Base-by-base conservation (phyloP, 2,329 filamentous ascomycete genomes). In the Hymenoscyphus infarciens region DNA sequence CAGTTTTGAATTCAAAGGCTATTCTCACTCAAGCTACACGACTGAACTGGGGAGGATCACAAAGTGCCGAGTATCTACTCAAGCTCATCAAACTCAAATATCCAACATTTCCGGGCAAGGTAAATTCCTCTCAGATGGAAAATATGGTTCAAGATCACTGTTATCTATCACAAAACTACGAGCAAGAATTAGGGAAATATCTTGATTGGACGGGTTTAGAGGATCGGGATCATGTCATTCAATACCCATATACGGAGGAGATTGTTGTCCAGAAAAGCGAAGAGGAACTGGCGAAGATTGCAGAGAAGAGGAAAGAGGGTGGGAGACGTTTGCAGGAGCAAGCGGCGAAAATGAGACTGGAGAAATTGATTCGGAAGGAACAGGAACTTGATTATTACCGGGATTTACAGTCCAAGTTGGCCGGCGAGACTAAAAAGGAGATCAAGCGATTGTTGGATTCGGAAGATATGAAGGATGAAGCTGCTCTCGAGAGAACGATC, bases 361-460 rank as follows among this genome's bases (percentile, higher is more conserved):
- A 99, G 68, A 96, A 96, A 71, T 81, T 99, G 56, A 91, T 98
- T 74, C 90, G 91, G 73, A 99, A 99, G 76, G 95, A 99, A 77
- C 87, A 96, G 73, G 93, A 98, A 74, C 79, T 98, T 1, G 93
- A 96, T 69, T 97, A 97, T 76, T 97, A 93, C 80, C 92, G 92
- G 73, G 86, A 92, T 63, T 79, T 99, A 3, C 92, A 96, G 72
- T 76, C 80, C 38, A 86, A 86, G 66, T 80, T 97, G 10, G 83
- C 82, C 1, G 86, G 88, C 27, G 85, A 91, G 69, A 93, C 88
- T 54, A 99, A 98, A 78, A 98, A 98, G 76, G 95, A 98, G 74
- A 88, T 87, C 2, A 90, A 90, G 72, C 87, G 91, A 0, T 81
- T 97, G 19, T 82, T 99, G 0, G 95, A 98, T 72, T 87, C 88